These are phyloP conservation scores for Amanita rubescens DNA, from an alignment of 768 basidiomycete genomes.

Conservation along the genomic window DNA sequence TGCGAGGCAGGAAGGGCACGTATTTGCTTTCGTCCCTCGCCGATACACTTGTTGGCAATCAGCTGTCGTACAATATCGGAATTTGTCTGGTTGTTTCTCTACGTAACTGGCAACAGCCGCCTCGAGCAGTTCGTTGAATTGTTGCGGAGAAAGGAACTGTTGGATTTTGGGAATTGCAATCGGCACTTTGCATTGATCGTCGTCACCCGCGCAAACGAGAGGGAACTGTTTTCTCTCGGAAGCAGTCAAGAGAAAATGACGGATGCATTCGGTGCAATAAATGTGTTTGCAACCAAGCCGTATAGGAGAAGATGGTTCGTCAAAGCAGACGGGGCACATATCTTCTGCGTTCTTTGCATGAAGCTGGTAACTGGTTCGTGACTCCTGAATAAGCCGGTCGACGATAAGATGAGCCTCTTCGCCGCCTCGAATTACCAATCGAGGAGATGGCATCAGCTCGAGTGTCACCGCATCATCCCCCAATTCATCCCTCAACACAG, in stretches of 20 bases:
- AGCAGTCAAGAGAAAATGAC: constrained; percentile 1
- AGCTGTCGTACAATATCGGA: no score
- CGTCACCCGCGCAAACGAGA: constrained; percentile 3
- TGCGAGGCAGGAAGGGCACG: no score
- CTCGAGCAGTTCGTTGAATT: no score
- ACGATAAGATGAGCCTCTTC: constrained; percentile 33
- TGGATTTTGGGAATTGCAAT: constrained; percentile 35
- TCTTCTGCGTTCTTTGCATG: not conserved
- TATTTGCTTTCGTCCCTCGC: no score
- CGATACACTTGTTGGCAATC: no score
- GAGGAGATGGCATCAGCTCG: constrained; percentile 27
- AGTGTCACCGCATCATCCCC: constrained; percentile 49
- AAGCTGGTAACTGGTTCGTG: not conserved
- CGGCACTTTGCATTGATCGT: constrained; percentile 7
- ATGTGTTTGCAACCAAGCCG: not conserved
- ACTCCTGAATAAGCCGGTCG: constrained; percentile 1
- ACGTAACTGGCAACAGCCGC: no score
- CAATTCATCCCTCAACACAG: constrained; percentile 41
- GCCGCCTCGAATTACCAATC: constrained; percentile 45
- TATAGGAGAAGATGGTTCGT: constrained; percentile 1
- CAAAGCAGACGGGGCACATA: constrained; percentile 6
- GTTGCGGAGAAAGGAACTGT: constrained; percentile 28
- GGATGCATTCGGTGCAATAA: constrained; percentile 4
- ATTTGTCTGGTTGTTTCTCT: no score
- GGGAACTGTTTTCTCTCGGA: constrained; percentile 5